Base-by-base conservation (phyloP, 805 yeast genomes). In the Hanseniaspora meyeri region DNA sequence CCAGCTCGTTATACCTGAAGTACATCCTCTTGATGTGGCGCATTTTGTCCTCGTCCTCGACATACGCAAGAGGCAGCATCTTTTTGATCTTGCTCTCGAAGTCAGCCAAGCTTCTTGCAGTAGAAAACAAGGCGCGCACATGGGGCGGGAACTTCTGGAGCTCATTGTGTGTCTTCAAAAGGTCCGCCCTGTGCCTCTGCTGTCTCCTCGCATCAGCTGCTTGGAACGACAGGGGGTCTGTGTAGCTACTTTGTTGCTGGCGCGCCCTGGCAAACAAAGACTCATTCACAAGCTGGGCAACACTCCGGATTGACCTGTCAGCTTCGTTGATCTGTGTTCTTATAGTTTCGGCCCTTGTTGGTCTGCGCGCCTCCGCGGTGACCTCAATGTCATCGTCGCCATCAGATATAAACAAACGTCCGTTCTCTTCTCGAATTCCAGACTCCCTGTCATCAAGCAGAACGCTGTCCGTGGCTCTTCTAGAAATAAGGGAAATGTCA, bases 401-500 rank as follows among this genome's bases (percentile, higher is more conserved):
- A 6, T 27, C 34, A 17, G 11, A 39, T 14, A 32, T 17, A 19
- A 54, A 47, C 11, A 54, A 12, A 27, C 43, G 20, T 17, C 37
- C 29, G 16, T 45, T 40, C 11, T 31, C 39, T 32, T 46, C 49
- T 16, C 34, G 17, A 9, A 46, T 46, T 19, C 36, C 34, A 14
- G 32, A 27, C 16, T 32, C 34, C 5, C 29, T 17, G 20, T 52
- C 14, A 39, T 39, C 47, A 16, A 55, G 42, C 10, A 55, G 40
- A 16, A 55, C 39, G 20, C 55, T 49, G 16, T 55, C 55, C 4
- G 58, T 55, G 1, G 58, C 55, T 45, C 58, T 49, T 38, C 58
- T 29, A 1, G 58, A 55, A 3, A 55, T 17, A 24, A 43, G 27
- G 12, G 56, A 40, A 2, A 46, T 27, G 37, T 52, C 56, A 45